These are phyloP conservation scores for Aspergillus tubingensis DNA, from an alignment of 2,329 filamentous ascomycete genomes.

Conservation along the genomic window DNA sequence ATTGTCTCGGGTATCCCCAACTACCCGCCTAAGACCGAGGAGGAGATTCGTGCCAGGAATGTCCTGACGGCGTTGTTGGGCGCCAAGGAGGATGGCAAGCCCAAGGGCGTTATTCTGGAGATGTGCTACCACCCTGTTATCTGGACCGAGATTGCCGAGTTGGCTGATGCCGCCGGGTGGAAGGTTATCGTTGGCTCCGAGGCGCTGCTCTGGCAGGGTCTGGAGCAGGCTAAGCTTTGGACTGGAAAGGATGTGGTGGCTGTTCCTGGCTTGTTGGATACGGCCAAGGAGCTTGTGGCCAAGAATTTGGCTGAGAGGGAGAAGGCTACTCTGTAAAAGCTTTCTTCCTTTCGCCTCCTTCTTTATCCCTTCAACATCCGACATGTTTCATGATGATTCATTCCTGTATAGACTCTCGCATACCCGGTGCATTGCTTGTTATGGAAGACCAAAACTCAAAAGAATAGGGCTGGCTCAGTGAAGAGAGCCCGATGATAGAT, in stretches of 20 bases:
- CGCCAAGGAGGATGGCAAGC: constrained; percentile 12
- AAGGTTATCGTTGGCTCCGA: constrained; percentile 74
- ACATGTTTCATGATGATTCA: constrained; percentile 19
- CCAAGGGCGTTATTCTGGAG: constrained; percentile 71
- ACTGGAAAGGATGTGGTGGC: constrained; percentile 62
- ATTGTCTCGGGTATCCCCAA: constrained; percentile 77
- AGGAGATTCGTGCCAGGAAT: constrained; percentile 62
- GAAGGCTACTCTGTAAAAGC: constrained; percentile 31
- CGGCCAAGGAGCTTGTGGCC: constrained; percentile 58
- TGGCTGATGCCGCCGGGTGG: constrained; percentile 67
- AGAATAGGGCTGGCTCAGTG: neutral
- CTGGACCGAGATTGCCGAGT: constrained; percentile 64
- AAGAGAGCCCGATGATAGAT: neutral
- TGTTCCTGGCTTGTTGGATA: constrained; percentile 56
- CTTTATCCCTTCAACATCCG: neutral
- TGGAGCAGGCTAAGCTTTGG: constrained; percentile 67
- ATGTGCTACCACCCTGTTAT: constrained; percentile 81
- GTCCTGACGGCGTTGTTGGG: constrained; percentile 49
- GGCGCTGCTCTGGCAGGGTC: constrained; percentile 74
- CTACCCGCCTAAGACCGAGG: constrained; percentile 65
- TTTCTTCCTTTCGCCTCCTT: constrained; percentile 1
- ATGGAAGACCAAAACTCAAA: constrained; percentile 12
- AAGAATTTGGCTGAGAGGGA: constrained; percentile 48
- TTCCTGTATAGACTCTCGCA: constrained; percentile 24
- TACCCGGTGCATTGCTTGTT: constrained; percentile 25